phyloP scores from a whole-genome alignment of 768 basidiomycete species.

The Panaeolus cyanescens region DNA sequence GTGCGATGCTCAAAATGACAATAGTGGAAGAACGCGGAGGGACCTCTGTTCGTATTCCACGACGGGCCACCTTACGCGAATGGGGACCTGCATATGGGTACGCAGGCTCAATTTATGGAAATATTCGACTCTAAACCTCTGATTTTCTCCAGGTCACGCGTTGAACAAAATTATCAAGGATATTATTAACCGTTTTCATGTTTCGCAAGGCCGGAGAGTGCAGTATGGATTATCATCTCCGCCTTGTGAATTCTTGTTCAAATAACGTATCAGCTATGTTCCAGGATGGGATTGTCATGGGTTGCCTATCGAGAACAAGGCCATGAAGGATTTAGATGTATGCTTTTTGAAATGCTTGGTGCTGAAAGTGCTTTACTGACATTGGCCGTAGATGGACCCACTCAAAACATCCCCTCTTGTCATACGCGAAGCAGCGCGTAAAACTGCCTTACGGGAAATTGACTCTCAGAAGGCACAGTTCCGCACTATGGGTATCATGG shows the following conservation, averaged over 20 bases:
- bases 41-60: constrained; percentile 82
- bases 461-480: constrained; percentile 80
- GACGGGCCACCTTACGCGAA: constrained; percentile 99
- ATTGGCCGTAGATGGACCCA: constrained; percentile 50
- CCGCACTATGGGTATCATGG: constrained; percentile 84
- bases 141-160: constrained; percentile 71
- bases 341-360: constrained; percentile 15
- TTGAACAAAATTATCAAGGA: constrained; percentile 97
- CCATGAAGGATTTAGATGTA: constrained; percentile 75
- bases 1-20: not conserved
- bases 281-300: constrained; percentile 99
- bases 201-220: constrained; percentile 75
- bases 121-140: not conserved
- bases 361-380: constrained; percentile 7
- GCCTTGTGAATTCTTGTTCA: not conserved
- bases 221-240: constrained; percentile 55
- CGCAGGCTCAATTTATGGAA: constrained; percentile 6
- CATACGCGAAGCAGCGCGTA: constrained; percentile 72
- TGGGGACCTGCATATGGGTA: constrained; percentile 94
- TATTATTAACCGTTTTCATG: constrained; percentile 87
- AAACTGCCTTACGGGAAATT: constrained; percentile 75
- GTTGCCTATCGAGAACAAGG: constrained; percentile 95
- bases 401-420: constrained; percentile 51
- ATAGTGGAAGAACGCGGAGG: constrained; percentile 66
- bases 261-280: constrained; percentile 63